Base-by-base conservation (phyloP, 1,284 basidiomycete species). In the Rugosomyces carneus region DNA sequence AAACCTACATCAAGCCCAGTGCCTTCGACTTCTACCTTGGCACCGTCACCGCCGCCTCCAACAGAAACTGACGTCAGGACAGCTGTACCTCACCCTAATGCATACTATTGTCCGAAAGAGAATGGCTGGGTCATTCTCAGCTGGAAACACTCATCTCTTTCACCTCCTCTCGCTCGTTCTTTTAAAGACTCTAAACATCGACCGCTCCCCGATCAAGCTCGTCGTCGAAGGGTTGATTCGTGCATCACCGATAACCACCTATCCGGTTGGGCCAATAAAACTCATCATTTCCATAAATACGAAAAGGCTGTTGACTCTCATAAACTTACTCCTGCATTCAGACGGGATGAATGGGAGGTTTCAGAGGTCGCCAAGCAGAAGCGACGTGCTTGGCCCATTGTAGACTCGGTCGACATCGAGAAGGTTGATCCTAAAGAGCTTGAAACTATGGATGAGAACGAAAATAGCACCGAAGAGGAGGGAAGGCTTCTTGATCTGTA, bases 271-370 rank as follows among this genome's bases (percentile, higher is more conserved):
- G 55, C 57, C n/a, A 86, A 88, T 60, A 67, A 73, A 52, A 85
- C 86, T 0, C 87, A 90, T 57, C 87, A 90, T 58, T 89, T 86
- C 55, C 87, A 90, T 59, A 71, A 69, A 42, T 89, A 89, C 56
- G 70, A 72, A 45, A 75, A 71, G 47, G 81, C 81, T 1, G 73
- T 89, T 16, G 82, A 86, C 57, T 72, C 81, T 9, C 66, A 71
- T 38, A 75, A 74, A 52, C 72, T 89, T 21, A 77, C 73, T 16
- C 76, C 80, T 13, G 78, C 82, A n/a, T 80, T 81, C 54, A 67
- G 66, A 21, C 66, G 72, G 34, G 74, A 78, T 44, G 70, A 72
- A 50, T 85, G 81, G 80, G 76, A 81, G 48, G 54, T 64, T 16
- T 58, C 67, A 19, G 65, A 72, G 38, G 64, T 60, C 19, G 63